phyloP scores from a whole-genome alignment of 1,284 basidiomycete genomes.

The Tetrapyrgos nigripes region DNA sequence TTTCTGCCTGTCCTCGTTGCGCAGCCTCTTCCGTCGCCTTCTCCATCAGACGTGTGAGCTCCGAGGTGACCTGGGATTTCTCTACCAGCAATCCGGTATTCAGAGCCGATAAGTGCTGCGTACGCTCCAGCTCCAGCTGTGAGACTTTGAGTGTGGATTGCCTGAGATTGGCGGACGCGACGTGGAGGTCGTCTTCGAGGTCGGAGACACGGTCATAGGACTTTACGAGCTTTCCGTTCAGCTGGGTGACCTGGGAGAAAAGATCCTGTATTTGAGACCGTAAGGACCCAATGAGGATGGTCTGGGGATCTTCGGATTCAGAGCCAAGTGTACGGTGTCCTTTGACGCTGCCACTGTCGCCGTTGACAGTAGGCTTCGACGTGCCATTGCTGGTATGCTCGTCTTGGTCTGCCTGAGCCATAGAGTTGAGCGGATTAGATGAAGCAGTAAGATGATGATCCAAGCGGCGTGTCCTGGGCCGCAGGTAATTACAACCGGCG shows the following conservation, averaged over 20 bases:
- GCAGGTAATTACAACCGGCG: too few species aligned
- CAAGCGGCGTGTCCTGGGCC: too few species aligned
- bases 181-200: conserved; percentile 90
- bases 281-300: conserved; percentile 79
- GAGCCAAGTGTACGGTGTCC: background rate
- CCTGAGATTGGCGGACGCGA: conserved; percentile 63
- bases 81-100: conserved; percentile 94
- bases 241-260: conserved; percentile 87
- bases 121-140: conserved; percentile 76
- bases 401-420: background rate
- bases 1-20: conserved; percentile 89
- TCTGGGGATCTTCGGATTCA: conserved; percentile 60
- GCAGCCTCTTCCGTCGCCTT: conserved; percentile 94
- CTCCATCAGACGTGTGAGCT: conserved; percentile 94
- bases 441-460: background rate
- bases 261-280: conserved; percentile 86
- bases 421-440: background rate
- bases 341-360: background rate
- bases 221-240: conserved; percentile 92
- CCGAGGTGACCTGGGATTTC: conserved; percentile 87
- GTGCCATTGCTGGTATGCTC: background rate
- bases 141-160: conserved; percentile 67
- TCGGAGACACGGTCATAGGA: conserved; percentile 93
- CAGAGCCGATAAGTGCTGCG: conserved; percentile 79
- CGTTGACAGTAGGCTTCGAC: background rate